phyloP scores from a whole-genome alignment of 768 basidiomycete genomes.

The Royoungia palumana region DNA sequence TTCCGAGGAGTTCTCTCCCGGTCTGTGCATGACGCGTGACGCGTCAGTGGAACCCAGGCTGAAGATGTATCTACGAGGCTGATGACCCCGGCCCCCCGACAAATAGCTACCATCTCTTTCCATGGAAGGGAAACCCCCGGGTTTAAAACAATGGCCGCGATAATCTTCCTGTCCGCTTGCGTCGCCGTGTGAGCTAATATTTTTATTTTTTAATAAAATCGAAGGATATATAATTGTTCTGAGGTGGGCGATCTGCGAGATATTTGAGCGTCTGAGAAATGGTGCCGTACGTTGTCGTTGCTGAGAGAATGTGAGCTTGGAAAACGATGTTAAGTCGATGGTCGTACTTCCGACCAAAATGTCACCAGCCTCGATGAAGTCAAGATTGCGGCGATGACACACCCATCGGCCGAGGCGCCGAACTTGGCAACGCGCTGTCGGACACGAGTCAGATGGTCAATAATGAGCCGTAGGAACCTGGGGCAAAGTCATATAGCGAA shows the following conservation, averaged over 20 bases:
- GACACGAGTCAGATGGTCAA: slow-evolving; percentile 34
- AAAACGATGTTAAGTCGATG: neutral
- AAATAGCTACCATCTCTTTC: slow-evolving; percentile 65
- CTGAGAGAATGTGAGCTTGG: slow-evolving; percentile 28
- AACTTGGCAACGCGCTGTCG: slow-evolving; percentile 47
- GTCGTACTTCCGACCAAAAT: slow-evolving; percentile 48
- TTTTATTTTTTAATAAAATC: too few species aligned
- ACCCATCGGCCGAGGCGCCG: slow-evolving; percentile 52
- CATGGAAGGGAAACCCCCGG: slow-evolving; percentile 69
- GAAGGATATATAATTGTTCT: too few species aligned
- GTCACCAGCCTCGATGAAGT: slow-evolving; percentile 51
- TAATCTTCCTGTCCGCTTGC: slow-evolving; percentile 40
- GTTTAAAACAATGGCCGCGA: slow-evolving; percentile 57
- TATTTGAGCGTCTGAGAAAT: slow-evolving; percentile 50
- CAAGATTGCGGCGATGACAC: slow-evolving; percentile 60
- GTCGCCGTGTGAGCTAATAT: slow-evolving; percentile 12
- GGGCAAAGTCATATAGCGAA: neutral
- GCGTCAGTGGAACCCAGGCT: too few species aligned
- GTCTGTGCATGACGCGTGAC: too few species aligned
- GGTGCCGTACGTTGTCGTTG: slow-evolving; percentile 56
- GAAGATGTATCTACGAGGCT: too few species aligned
- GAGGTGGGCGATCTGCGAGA: slow-evolving; percentile 52
- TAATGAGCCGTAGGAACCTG: slow-evolving; percentile 60
- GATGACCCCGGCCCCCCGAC: slow-evolving; percentile 57
- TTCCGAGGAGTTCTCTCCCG: too few species aligned